Conservation (phyloP, 2,329 filamentous ascomycete species). For the Aspergillus floridensis region DNA sequence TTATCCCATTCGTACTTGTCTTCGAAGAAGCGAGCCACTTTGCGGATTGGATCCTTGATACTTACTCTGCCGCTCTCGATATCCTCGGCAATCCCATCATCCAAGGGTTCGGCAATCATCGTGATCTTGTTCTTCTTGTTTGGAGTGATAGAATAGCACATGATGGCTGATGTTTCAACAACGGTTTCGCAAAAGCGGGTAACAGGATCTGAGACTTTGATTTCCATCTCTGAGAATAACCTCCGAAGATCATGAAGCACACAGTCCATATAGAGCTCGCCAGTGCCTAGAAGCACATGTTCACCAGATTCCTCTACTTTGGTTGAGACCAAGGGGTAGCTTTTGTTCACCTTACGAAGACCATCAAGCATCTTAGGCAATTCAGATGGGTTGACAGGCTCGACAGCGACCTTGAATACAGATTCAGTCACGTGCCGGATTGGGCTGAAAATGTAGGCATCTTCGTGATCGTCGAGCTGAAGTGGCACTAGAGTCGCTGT, state of each 20-base stretch:
- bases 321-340: slow-evolving; percentile 89
- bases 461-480: slow-evolving; percentile 79
- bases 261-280: slow-evolving; percentile 99
- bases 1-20: slow-evolving; percentile 97
- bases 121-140: slow-evolving; percentile 99
- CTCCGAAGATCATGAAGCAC: slow-evolving; percentile 90
- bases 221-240: slow-evolving; percentile 98
- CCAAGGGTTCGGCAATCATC: slow-evolving; percentile 94
- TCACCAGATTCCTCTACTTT: slow-evolving; percentile 98
- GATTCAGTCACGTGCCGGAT: slow-evolving; percentile 95
- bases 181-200: slow-evolving; percentile 98
- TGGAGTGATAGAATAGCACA: slow-evolving; percentile 95
- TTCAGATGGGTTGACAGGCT: slow-evolving; percentile 97
- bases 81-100: slow-evolving; percentile 90
- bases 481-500: slow-evolving; percentile 84
- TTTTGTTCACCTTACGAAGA: slow-evolving; percentile 94
- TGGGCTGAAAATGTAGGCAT: slow-evolving; percentile 92
- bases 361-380: slow-evolving; percentile 98
- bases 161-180: slow-evolving; percentile 93
- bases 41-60: slow-evolving; percentile 88
- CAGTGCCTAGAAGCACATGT: slow-evolving; percentile 90
- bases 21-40: slow-evolving; percentile 95
- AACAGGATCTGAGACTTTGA: slow-evolving; percentile 97
- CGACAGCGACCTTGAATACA: slow-evolving; percentile 94
- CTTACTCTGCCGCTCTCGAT: slow-evolving; percentile 88